These are phyloP conservation scores for Blastobotrys americana DNA, from an alignment of 805 yeast genomes.

Conservation along the genomic window DNA sequence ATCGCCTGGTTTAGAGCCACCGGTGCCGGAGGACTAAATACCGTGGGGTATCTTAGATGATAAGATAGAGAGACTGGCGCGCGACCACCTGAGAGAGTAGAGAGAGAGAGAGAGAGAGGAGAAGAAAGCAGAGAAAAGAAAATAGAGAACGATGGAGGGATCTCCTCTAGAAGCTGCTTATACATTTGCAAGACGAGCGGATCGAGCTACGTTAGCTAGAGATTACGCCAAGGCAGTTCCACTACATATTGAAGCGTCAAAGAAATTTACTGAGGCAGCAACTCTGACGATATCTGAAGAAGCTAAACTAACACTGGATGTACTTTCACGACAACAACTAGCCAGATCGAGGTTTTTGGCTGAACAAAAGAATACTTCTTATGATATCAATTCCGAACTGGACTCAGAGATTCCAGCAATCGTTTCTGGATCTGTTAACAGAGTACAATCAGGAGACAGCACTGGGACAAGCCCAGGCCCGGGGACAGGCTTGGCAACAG, in stretches of 20 bases:
- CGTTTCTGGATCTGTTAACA: conserved; percentile 1
- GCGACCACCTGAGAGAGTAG: too few relatives aligned
- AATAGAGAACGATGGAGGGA: conserved; percentile 12
- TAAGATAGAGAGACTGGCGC: too few relatives aligned
- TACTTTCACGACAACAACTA: conserved; percentile 28
- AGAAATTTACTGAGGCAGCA: conserved; percentile 27
- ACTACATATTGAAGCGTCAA: conserved; percentile 35
- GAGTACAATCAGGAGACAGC: background rate
- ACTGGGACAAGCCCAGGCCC: background rate
- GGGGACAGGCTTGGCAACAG: background rate
- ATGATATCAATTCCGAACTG: background rate
- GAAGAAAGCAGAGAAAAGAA: too few relatives aligned
- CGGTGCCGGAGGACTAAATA: too few relatives aligned
- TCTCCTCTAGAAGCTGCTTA: conserved; percentile 33
- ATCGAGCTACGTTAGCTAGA: conserved; percentile 38
- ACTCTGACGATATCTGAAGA: conserved; percentile 11
- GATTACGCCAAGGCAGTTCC: conserved; percentile 38
- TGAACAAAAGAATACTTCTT: conserved; percentile 8
- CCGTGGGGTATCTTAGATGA: too few relatives aligned
- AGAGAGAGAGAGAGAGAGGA: too few relatives aligned
- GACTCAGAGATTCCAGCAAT: background rate
- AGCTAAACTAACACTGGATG: conserved; percentile 27
- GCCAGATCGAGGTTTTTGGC: conserved; percentile 29
- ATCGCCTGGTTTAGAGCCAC: too few relatives aligned
- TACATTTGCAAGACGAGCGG: conserved; percentile 47